Evolutionary conservation across 2,329 filamentous ascomycete species (phyloP).

Genomic region (Neofusicoccum kwambonambiense): DNA sequence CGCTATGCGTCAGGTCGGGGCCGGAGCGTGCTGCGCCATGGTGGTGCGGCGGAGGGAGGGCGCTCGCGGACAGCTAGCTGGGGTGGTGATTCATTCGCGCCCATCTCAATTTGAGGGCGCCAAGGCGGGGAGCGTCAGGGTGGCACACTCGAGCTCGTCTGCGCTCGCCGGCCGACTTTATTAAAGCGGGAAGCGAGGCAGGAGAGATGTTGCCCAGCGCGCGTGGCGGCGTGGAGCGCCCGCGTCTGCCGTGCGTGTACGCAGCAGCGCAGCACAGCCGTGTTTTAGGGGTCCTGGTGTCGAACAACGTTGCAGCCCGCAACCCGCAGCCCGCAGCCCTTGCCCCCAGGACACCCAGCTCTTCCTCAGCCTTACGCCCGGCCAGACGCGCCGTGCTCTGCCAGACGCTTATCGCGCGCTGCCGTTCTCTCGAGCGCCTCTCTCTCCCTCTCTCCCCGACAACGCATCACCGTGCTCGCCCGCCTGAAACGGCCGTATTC

Average conservation of each 20-base stretch:
- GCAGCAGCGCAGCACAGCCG: not conserved
- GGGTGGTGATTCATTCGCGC: conserved; percentile 4
- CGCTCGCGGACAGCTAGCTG: not conserved
- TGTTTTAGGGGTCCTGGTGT: not conserved
- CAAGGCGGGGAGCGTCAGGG: not conserved
- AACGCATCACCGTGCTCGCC: conserved; percentile 14
- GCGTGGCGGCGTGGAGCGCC: not conserved
- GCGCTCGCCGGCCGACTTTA: not conserved
- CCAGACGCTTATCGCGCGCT: conserved; percentile 7
- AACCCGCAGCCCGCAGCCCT: no score
- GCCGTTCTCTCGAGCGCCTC: not conserved
- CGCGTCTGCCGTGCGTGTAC: not conserved
- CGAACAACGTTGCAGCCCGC: not conserved
- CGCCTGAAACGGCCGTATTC: conserved; percentile 8
- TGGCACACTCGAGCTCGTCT: not conserved
- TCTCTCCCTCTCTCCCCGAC: not conserved
- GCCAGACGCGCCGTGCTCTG: not conserved
- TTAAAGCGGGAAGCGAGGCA: not conserved
- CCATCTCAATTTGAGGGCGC: conserved; percentile 8
- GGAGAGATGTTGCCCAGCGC: not conserved
- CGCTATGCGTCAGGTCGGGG: not conserved
- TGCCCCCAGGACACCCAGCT: not conserved
- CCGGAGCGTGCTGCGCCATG: not conserved
- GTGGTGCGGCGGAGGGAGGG: not conserved
- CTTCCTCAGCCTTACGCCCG: conserved; percentile 5